Conservation (phyloP, 192 early-diverging fungal genomes). For the Chytriomyces sp. region DNA sequence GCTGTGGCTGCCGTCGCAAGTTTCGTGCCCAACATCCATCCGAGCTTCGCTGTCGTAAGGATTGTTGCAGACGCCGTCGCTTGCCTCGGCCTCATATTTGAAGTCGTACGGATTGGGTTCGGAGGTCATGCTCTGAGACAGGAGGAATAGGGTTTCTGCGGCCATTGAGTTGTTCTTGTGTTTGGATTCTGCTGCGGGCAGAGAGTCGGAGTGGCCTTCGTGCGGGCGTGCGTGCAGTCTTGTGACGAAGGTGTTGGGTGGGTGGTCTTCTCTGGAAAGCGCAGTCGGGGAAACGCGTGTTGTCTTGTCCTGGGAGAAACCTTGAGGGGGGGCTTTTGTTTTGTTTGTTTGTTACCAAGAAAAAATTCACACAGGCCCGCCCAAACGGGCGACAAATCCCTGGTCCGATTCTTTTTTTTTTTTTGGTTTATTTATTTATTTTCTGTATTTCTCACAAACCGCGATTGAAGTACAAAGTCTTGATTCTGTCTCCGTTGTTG, state of each 20-base stretch:
- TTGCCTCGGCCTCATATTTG: too few relatives aligned
- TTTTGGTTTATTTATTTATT: background rate
- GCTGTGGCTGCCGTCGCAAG: background rate
- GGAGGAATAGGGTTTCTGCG: slow-evolving; percentile 15
- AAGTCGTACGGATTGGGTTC: background rate
- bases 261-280: too few relatives aligned
- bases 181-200: background rate
- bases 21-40: background rate
- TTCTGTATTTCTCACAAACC: slow-evolving; percentile 58
- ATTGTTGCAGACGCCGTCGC: too few relatives aligned
- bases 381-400: too few relatives aligned
- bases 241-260: too few relatives aligned
- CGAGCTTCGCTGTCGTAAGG: background rate
- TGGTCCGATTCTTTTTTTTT: background rate
- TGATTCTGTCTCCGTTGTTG: slow-evolving; percentile 63
- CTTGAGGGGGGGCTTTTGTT: background rate
- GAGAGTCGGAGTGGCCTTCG: too few relatives aligned
- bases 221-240: too few relatives aligned
- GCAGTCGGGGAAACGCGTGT: background rate
- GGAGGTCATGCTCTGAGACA: background rate
- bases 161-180: slow-evolving; percentile 4
- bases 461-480: slow-evolving; percentile 76
- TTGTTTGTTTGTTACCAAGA: background rate
- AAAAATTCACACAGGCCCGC: background rate
- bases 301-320: background rate